Evolutionary conservation across 2,329 filamentous ascomycete species (phyloP).

Genomic region (Epichloe festucae): DNA sequence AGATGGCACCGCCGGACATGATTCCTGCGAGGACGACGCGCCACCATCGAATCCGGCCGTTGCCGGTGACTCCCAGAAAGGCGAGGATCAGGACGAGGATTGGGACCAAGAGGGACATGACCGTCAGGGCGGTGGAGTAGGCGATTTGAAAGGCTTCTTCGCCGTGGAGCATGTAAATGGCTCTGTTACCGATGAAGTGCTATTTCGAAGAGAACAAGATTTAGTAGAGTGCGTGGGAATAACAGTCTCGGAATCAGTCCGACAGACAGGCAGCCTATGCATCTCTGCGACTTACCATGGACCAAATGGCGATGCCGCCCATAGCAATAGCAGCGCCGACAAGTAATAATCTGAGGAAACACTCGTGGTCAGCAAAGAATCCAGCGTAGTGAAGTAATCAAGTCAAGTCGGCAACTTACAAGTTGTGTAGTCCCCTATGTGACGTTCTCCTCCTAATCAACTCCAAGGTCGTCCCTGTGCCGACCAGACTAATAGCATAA

Average conservation of each 20-base stretch:
- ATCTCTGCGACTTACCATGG: slow-evolving; percentile 36
- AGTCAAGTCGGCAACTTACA: slow-evolving; percentile 31
- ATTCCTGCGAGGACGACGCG: slow-evolving; percentile 49
- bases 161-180: slow-evolving; percentile 56
- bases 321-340: slow-evolving; percentile 53
- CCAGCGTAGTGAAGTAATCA: too few relatives aligned
- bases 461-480: slow-evolving; percentile 68
- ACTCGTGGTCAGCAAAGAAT: neutral
- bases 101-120: slow-evolving; percentile 65
- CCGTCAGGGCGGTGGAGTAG: slow-evolving; percentile 59
- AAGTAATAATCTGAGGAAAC: slow-evolving; percentile 42
- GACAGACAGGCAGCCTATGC: too few relatives aligned
- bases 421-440: slow-evolving; percentile 53
- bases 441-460: slow-evolving; percentile 66
- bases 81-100: slow-evolving; percentile 59
- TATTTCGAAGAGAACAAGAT: neutral
- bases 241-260: neutral
- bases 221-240: neutral
- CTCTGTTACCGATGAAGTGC: slow-evolving; percentile 57
- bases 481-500: slow-evolving; percentile 63
- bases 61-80: slow-evolving; percentile 56
- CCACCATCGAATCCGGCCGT: slow-evolving; percentile 40
- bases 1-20: slow-evolving; percentile 62
- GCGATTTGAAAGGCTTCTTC: slow-evolving; percentile 51
- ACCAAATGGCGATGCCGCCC: slow-evolving; percentile 65